Evolutionary conservation across 805 yeast species (phyloP), one percentile per base, ranked within the genome.

Genomic region (Candida coquimbonensis): DNA sequence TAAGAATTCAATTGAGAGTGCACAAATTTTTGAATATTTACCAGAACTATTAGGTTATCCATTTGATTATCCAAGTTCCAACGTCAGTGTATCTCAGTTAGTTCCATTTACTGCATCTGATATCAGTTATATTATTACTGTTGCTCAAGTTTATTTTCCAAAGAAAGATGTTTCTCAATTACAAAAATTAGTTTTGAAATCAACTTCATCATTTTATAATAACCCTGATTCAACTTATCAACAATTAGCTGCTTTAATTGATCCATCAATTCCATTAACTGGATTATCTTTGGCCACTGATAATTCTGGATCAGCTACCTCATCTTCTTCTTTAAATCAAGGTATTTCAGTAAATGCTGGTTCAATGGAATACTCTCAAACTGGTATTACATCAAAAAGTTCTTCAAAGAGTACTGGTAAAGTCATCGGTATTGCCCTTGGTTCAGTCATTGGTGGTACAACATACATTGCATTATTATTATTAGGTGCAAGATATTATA

Each of bases 141-240:
- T 90, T 49, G 98, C 97, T 7, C 84, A 84, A 61, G 83, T 87
- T 45, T 88, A 85, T 61, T 83, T 88, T 68, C 96, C 96, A 21
- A 61, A 66, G 11, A 61, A 64, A 12, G 65, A 73, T 29, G 73
- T 86, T 16, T 54, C 62, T 1, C 60, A 67, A 0, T 69, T 91
- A 51, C 76, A 77, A 48, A 64, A 64, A 16, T 63, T 71, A 35
- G 63, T 91, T 38, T 65, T 69, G 42, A 66, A 80, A 47, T 52
- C 71, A 0, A 54, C 68, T n/a, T 86, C 96, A 4, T 47, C 55
- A 24, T 61, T 93, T 41, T 91, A 84, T 65, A 53, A 68, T 43
- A 79, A 81, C 60, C 73, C 81, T 17, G 77, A 75, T 53, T 55
- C 73, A 1, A 74, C 87, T 7, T 75, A 77, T 47, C 58, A 65